Evolutionary conservation across 306 rosid species (phyloP).

Genomic region (Canavalia ensiformis): DNA sequence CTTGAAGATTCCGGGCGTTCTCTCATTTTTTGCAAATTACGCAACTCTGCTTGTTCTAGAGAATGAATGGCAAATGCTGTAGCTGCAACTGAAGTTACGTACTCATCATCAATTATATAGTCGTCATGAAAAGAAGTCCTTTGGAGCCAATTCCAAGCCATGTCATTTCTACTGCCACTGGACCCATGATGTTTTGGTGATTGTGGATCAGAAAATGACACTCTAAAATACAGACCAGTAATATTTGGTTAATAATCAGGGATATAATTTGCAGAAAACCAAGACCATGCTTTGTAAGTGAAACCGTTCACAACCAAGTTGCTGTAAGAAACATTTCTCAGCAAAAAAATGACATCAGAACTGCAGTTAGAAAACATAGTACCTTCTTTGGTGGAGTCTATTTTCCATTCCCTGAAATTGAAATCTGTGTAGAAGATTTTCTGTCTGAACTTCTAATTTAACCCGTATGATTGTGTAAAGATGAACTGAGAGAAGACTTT

Average conservation of each 20-base stretch:
- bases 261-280: background rate
- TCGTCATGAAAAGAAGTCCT: conserved; percentile 49
- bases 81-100: conserved; percentile 69
- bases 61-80: conserved; percentile 71
- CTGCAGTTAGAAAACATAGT: conserved; percentile 17
- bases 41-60: conserved; percentile 56
- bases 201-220: conserved; percentile 53
- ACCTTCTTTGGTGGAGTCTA: conserved; percentile 53
- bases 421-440: conserved; percentile 22
- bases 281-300: background rate
- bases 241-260: background rate
- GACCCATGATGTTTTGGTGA: conserved; percentile 46
- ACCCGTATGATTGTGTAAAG: conserved; percentile 35
- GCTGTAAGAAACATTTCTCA: conserved; percentile 2
- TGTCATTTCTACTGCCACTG: conserved; percentile 41
- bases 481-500: conserved; percentile 25
- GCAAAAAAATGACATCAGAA: background rate
- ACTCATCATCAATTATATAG: conserved; percentile 54
- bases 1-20: conserved; percentile 46
- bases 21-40: conserved; percentile 50
- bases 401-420: conserved; percentile 44
- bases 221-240: conserved; percentile 44
- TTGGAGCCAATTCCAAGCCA: conserved; percentile 35
- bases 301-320: background rate
- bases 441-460: background rate